phyloP scores from a whole-genome alignment of 352 stramenopile species.

The Globisporangium middletonii region DNA sequence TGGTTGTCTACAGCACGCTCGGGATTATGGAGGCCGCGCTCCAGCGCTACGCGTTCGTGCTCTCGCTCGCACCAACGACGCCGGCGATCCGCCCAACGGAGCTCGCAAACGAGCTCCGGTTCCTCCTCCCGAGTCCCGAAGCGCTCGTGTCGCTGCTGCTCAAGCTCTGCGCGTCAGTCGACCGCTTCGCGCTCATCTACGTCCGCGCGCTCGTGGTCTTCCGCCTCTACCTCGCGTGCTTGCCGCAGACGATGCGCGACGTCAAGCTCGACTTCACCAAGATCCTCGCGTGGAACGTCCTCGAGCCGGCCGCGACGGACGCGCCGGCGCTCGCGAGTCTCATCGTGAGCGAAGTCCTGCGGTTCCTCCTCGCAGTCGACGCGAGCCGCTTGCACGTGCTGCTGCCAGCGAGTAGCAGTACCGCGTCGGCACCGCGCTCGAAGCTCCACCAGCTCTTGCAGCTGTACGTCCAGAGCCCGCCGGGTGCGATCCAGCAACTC shows the following conservation, averaged over 20 bases:
- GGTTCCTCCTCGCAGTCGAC: conserved; percentile 59
- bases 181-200: conserved; percentile 54
- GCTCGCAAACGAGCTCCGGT: conserved; percentile 61
- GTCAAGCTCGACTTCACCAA: conserved; percentile 85
- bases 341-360: conserved; percentile 67
- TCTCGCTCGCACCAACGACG: conserved; percentile 15
- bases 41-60: conserved; percentile 42
- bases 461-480: conserved; percentile 36
- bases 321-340: conserved; percentile 33
- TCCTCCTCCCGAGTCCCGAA: conserved; percentile 69
- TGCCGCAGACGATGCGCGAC: conserved; percentile 70
- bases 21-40: conserved; percentile 60
- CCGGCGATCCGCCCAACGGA: conserved; percentile 15
- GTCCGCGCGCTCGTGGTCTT: conserved; percentile 69
- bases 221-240: conserved; percentile 64
- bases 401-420: conserved; percentile 10
- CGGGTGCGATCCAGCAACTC: conserved; percentile 27
- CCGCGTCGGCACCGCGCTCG: conserved; percentile 22
- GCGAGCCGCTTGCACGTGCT: conserved; percentile 52
- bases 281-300: conserved; percentile 51
- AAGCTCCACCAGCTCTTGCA: conserved; percentile 68
- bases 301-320: conserved; percentile 18
- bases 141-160: conserved; percentile 73
- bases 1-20: conserved; percentile 73
- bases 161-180: conserved; percentile 48